A percentile compares a stretch with the other conserved stretches of the same genome.
These are phyloP conservation scores for Vitis amurensis DNA, from an alignment of 164 flowering plant genomes.

Conservation along the genomic window DNA sequence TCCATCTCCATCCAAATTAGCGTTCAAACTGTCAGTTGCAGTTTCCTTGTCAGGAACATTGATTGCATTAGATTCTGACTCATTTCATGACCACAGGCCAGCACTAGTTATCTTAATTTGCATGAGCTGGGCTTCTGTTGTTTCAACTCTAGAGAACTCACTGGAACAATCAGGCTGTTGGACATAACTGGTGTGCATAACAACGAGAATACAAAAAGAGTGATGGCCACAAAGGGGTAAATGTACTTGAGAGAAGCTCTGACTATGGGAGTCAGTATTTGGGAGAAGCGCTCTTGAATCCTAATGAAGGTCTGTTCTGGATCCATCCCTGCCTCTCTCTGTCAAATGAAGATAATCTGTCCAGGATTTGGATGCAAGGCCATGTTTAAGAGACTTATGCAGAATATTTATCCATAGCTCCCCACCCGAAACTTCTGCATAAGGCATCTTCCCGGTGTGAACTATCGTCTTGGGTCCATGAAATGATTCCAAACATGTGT, in stretches of 20 bases:
- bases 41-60: conserved; percentile 26
- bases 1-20: conserved; percentile 46
- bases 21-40: conserved; percentile 27
- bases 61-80: conserved; percentile 26
- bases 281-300: conserved; percentile 83
- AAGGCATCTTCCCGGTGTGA: too few relatives aligned
- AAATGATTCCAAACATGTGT: too few relatives aligned
- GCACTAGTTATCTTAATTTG: conserved; percentile 87
- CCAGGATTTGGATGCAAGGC: too few relatives aligned
- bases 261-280: conserved; percentile 70
- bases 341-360: background rate
- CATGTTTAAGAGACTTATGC: too few relatives aligned
- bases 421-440: too few relatives aligned
- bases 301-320: conserved; percentile 93
- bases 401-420: too few relatives aligned
- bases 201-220: conserved; percentile 76
- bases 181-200: conserved; percentile 96
- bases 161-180: conserved; percentile 99
- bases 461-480: too few relatives aligned
- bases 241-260: conserved; percentile 74
- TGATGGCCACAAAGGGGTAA: conserved; percentile 62
- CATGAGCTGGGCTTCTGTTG: conserved; percentile 70
- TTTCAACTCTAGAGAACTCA: conserved; percentile 64
- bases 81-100: conserved; percentile 71
- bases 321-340: conserved; percentile 52